Base-by-base conservation (phyloP, 805 yeast genomes). In the Candida adriatica region DNA sequence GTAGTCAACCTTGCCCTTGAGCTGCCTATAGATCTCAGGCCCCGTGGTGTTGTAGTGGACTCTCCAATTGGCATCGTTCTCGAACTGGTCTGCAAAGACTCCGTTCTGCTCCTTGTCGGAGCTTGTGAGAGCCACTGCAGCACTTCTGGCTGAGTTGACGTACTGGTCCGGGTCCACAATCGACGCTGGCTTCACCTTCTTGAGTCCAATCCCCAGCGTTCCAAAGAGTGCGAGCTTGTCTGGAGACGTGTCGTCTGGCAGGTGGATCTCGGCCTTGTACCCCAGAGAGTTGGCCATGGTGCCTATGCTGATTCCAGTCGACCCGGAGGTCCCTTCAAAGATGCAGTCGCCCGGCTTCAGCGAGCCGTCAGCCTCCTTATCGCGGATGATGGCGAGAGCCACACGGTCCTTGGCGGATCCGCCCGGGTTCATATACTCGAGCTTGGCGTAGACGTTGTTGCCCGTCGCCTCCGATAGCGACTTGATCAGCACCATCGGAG, bases 401-500 rank as follows among this genome's bases (percentile, higher is more conserved):
- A 92, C 95, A 26, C 98, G 64, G 53, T 90, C 98, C 46, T 90
- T 90, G 5, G 97, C 95, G 30, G 94, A 81, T 0, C 97, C 97
- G 1, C 90, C 98, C 0, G 97, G 96, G 49, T 90, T 92, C 40
- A 68, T 56, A 33, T 85, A 61, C 55, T 90, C 98, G 39, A 88
- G 53, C 49, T 90, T 90, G 22, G 95, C 97, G 53, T 75, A 84
- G 4, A 90, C 73, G 25, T 81, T 78, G 49, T 90, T 79, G 0
- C 94, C 94, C 0, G 95, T 85, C 9, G 68, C 56, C 10, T 64
- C 56, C 1, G 92, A 77, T 9, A 90, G 64, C 1, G 94, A 79
- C 42, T 72, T 69, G 27, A 90, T 69, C 40, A 72, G 70, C 13
- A 90, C 76, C 55, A 90, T 49, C 1, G 95, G 96, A 1, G 98